Conservation (phyloP, 495 filamentous ascomycete species). For the Trichoderma orchidacearum region DNA sequence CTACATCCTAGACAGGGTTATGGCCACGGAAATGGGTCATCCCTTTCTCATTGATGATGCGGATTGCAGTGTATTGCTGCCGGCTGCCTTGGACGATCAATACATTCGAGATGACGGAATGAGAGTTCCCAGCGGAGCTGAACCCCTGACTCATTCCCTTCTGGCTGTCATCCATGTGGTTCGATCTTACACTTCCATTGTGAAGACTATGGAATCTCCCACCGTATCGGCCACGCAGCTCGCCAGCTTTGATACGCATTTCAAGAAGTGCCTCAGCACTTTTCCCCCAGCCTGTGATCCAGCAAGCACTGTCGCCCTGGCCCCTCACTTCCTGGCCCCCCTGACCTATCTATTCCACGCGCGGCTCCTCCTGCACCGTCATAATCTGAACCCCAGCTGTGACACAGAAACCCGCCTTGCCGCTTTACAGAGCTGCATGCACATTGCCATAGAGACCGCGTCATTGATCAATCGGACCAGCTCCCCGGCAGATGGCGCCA, state of each 20-base stretch:
- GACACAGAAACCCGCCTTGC: slow-evolving; percentile 44
- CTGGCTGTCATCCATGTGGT: slow-evolving; percentile 72
- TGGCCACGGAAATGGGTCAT: slow-evolving; percentile 71
- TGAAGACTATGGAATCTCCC: slow-evolving; percentile 54
- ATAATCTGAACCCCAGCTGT: slow-evolving; percentile 73
- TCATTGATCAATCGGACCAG: slow-evolving; percentile 54
- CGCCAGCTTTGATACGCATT: slow-evolving; percentile 70
- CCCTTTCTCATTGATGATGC: slow-evolving; percentile 77
- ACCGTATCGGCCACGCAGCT: slow-evolving; percentile 57
- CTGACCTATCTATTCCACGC: slow-evolving; percentile 70
- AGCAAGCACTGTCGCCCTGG: slow-evolving; percentile 45
- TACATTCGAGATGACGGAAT: slow-evolving; percentile 54
- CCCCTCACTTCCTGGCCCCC: slow-evolving; percentile 59
- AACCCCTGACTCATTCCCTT: slow-evolving; percentile 46
- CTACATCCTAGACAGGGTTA: slow-evolving; percentile 75
- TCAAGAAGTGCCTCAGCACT: slow-evolving; percentile 54
- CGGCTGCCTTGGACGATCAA: slow-evolving; percentile 70
- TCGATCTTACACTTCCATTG: slow-evolving; percentile 64
- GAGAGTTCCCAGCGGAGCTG: slow-evolving; percentile 31
- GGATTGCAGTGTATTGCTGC: slow-evolving; percentile 75
- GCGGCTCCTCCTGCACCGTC: slow-evolving; percentile 75
- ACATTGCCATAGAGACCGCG: slow-evolving; percentile 63
- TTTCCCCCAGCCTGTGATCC: slow-evolving; percentile 65
- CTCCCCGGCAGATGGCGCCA: slow-evolving; percentile 26
- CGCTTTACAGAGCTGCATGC: slow-evolving; percentile 67